These are phyloP conservation scores for Eruca vesicaria DNA, from an alignment of 441 rosid genomes.

Conservation along the genomic window DNA sequence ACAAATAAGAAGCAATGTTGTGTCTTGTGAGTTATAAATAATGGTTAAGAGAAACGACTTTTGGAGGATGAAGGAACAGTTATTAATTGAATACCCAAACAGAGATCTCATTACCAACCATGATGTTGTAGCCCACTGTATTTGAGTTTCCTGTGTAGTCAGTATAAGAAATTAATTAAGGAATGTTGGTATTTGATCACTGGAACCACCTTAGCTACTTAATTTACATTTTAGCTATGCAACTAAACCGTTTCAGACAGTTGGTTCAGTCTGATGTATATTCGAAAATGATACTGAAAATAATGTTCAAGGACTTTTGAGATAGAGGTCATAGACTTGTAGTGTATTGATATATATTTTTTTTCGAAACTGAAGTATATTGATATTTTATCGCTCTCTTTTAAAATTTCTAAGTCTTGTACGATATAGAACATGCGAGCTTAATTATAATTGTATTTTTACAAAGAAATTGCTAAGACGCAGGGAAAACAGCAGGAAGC, in stretches of 20 bases:
- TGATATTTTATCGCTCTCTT: too few relatives aligned
- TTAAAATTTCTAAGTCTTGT: too few relatives aligned
- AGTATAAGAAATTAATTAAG: too few relatives aligned
- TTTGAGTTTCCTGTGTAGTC: not conserved
- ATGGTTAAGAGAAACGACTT: not conserved
- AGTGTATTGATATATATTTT: too few relatives aligned
- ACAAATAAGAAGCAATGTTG: slow-evolving; percentile 1
- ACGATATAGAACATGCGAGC: not conserved
- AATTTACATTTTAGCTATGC: not conserved
- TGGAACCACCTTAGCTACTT: not conserved
- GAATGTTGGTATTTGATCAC: not conserved
- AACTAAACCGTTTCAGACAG: not conserved
- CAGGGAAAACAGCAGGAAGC: slow-evolving; percentile 22
- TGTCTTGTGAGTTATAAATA: not conserved
- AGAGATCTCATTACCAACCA: slow-evolving; percentile 14
- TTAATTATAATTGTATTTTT: not conserved
- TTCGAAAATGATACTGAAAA: too few relatives aligned
- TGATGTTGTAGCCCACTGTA: slow-evolving; percentile 23
- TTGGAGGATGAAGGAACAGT: slow-evolving; percentile 1
- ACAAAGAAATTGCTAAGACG: not conserved
- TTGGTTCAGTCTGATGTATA: not conserved
- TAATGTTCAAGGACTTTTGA: too few relatives aligned
- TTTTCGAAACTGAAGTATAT: too few relatives aligned
- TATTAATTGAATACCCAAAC: slow-evolving; percentile 1
- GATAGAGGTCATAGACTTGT: too few relatives aligned